Conservation (phyloP, 352 stramenopile species). For the Thalassiosira exigua region DNA sequence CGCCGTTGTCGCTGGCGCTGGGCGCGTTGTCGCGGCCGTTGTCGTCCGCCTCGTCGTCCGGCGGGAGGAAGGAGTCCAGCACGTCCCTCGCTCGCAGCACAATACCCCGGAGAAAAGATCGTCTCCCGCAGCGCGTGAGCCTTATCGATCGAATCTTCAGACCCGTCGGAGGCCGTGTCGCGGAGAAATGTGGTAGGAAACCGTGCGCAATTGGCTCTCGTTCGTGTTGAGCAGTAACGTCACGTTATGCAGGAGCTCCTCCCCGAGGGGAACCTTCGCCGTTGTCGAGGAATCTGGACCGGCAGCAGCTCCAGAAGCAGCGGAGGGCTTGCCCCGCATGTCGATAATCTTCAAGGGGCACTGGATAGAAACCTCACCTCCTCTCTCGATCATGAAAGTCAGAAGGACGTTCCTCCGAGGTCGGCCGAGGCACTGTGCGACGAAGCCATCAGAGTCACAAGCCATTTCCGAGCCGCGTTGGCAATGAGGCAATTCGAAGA, state of each 20-base stretch:
- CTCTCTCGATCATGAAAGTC: too few relatives aligned
- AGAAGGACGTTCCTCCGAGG: too few relatives aligned
- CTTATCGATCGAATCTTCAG: constrained; percentile 38
- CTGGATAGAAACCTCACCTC: too few relatives aligned
- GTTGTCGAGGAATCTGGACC: neutral
- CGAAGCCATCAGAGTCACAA: too few relatives aligned
- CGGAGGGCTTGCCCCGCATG: constrained; percentile 59
- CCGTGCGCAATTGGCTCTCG: constrained; percentile 77
- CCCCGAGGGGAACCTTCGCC: constrained; percentile 53
- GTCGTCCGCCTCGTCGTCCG: constrained; percentile 64
- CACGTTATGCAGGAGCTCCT: constrained; percentile 83
- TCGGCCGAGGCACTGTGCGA: too few relatives aligned
- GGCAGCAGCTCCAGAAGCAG: neutral
- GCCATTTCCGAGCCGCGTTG: too few relatives aligned
- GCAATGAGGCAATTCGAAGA: too few relatives aligned
- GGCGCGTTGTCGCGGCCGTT: too few relatives aligned
- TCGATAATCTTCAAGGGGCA: constrained; percentile 79
- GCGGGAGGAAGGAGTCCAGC: constrained; percentile 66
- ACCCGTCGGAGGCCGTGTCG: constrained; percentile 7
- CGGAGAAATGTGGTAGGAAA: constrained; percentile 50
- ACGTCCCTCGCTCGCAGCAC: constrained; percentile 57
- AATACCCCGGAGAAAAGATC: constrained; percentile 41
- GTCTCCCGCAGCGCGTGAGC: constrained; percentile 35
- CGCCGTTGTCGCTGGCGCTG: too few relatives aligned
- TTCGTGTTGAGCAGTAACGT: constrained; percentile 75